Evolutionary conservation across 2,329 filamentous ascomycete genomes (phyloP), one percentile per base, ranked within the genome.

Genomic region (Epichloe sylvatica): DNA sequence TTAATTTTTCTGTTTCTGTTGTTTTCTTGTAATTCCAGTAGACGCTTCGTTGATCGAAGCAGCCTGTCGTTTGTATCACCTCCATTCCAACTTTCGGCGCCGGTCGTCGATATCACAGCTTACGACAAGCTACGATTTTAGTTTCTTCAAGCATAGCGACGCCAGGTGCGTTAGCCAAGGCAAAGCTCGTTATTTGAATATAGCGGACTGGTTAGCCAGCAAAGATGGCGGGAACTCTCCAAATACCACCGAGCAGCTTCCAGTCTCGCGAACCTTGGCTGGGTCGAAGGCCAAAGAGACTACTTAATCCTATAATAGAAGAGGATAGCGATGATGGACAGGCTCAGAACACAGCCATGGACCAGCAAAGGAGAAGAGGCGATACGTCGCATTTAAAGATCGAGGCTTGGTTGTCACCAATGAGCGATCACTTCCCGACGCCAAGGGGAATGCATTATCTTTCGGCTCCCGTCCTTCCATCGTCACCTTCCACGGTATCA

Each of bases 371-470:
- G 47, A 59, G 59, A 46, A 61, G 62, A 34, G 56, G 53, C 34
- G 62, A 64, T 48, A 52, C 58, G 40, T 67, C 71, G 39, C 66
- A 70, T 52, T 66, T 77, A 51, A 76, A 73, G 61, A 74, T 78
- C 55, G 69, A 75, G 55, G 72, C 75, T 54, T 80, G 77, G 77
- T 63, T 80, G 41, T 77, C 76, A 41, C 77, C 77, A 41, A 66
- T 73, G 64, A 78, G 73, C 62, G 76, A 78, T 57, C 75, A 86
- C 62, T 87, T 87, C 61, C 84, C 83, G 40, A 85, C 83, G 8
- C 83, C 83, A n/a, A 74, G 80, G 58, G 83, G 81, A 52, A 69
- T 77, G 57, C 73, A 83, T 63, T 81, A 80, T 61, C 73, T 83
- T 60, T 71, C 80, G 38, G 80, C 78, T 45, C 77, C 79, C 44